Conservation (phyloP, 768 basidiomycete genomes). For the Megacollybia marginata region DNA sequence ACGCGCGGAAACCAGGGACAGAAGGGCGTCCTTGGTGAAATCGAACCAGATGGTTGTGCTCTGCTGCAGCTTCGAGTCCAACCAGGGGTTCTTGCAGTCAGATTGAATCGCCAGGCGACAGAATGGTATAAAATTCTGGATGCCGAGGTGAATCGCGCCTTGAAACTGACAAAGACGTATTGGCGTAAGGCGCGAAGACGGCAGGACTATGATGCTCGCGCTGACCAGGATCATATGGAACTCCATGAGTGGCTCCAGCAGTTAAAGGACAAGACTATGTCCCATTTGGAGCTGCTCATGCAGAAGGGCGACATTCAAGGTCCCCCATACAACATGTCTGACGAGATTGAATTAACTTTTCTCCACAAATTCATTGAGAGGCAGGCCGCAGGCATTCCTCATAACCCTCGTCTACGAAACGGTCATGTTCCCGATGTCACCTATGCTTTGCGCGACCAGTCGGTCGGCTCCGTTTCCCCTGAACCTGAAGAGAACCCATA, state of each 20-base stretch:
- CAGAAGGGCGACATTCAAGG: constrained; percentile 84
- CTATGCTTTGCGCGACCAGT: constrained; percentile 36
- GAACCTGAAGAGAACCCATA: constrained; percentile 37
- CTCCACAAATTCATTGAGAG: constrained; percentile 79
- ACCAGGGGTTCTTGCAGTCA: constrained; percentile 73
- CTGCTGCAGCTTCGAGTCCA: constrained; percentile 77
- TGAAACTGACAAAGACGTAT: constrained; percentile 80
- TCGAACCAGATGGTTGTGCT: constrained; percentile 71
- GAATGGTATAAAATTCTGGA: constrained; percentile 81
- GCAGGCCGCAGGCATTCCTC: constrained; percentile 65
- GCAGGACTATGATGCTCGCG: constrained; percentile 78
- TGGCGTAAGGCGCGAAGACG: constrained; percentile 78
- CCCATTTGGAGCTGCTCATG: constrained; percentile 79
- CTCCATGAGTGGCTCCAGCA: constrained; percentile 84
- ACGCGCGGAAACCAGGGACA: constrained; percentile 83
- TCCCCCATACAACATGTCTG: constrained; percentile 76
- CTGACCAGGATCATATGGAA: constrained; percentile 87
- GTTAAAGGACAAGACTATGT: constrained; percentile 85
- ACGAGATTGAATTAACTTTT: constrained; percentile 70
- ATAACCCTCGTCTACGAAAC: constrained; percentile 74
- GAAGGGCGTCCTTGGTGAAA: constrained; percentile 66
- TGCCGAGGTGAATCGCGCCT: constrained; percentile 69
- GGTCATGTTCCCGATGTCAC: constrained; percentile 22
- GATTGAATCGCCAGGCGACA: constrained; percentile 66
- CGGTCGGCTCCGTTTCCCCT: constrained; percentile 39